Evolutionary conservation across 331 rosid species (phyloP), one percentile per base, ranked within the genome.

Genomic region (Phaseolus coccineus): DNA sequence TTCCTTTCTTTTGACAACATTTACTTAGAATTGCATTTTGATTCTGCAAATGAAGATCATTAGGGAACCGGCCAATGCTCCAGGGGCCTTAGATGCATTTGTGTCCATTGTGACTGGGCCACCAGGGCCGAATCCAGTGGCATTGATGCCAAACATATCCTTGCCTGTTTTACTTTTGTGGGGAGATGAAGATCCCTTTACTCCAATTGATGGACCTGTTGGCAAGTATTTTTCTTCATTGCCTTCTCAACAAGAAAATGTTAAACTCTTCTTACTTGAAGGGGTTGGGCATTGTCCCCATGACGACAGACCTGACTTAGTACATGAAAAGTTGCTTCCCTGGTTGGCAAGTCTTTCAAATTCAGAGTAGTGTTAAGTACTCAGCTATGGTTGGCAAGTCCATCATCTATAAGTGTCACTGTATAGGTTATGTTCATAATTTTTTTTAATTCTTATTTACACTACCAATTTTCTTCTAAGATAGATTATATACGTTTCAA

Each of bases 251-350:
- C 71, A 59, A 61, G 82, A 85, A 71, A 88, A 90, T 81, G 91
- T 92, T 2, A 80, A 83, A 48, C 90, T 95, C 31, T 87, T 66
- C 35, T 78, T 95, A 4, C 80, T 95, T 35, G 86, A 87, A 81
- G 98, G 98, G 31, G 97, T 90, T 71, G 99, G 97, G 55, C 98
- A 95, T 48, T 95, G 97, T 52, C 98, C 98, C 15, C 98, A 95
- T 77, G 97, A 95, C 78, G 98, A 95, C 53, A 88, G 85, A 71
- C 98, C 98, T 72, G 89, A 85, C 11, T 77, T 87, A 71, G 98
- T 94, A 12, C 98, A 94, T 78, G 85, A 91, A 70, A 91, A 86
- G 74, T 81, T 94, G 80, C 88, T 94, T 63, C 94, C 97, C 27
- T 94, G 98, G 98, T 71, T 92, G 86, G 97, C 90, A 67, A 78